Conservation (phyloP, 2,329 filamentous ascomycete species). For the Trichoderma sp. region DNA sequence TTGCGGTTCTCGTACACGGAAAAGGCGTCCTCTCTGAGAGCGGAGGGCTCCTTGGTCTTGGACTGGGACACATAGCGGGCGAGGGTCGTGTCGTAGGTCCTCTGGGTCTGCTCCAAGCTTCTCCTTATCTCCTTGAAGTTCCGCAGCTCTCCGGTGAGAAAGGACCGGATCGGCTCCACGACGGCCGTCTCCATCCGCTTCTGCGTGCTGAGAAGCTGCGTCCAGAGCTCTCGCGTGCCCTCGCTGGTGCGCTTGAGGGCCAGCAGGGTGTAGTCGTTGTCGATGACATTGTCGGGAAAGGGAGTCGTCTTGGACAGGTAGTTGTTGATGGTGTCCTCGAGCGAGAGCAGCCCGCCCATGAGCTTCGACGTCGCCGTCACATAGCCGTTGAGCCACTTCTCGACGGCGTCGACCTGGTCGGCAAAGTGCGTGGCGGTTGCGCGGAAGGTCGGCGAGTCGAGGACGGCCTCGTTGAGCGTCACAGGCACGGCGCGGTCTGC, state of each 20-base stretch:
- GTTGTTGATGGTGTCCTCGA: slow-evolving; percentile 78
- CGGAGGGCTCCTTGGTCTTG: slow-evolving; percentile 91
- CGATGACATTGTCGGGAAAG: slow-evolving; percentile 80
- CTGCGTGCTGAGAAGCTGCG: slow-evolving; percentile 69
- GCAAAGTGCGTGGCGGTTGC: slow-evolving; percentile 82
- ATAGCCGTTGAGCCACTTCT: slow-evolving; percentile 81
- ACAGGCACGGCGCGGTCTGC: slow-evolving; percentile 64
- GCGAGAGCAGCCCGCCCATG: slow-evolving; percentile 64
- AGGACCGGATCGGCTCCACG: slow-evolving; percentile 78
- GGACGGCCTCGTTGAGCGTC: slow-evolving; percentile 86
- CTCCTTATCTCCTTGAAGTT: slow-evolving; percentile 84
- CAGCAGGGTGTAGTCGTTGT: slow-evolving; percentile 92
- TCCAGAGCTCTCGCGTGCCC: slow-evolving; percentile 86
- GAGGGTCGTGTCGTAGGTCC: slow-evolving; percentile 78
- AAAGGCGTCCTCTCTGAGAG: slow-evolving; percentile 92
- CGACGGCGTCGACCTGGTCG: slow-evolving; percentile 88
- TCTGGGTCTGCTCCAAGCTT: slow-evolving; percentile 76
- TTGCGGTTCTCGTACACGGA: slow-evolving; percentile 91
- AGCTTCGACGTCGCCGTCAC: slow-evolving; percentile 57
- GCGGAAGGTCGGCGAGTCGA: slow-evolving; percentile 95
- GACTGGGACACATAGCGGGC: slow-evolving; percentile 81
- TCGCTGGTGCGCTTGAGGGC: slow-evolving; percentile 85
- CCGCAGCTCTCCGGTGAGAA: slow-evolving; percentile 77
- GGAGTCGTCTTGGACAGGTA: slow-evolving; percentile 76
- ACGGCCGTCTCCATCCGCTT: slow-evolving; percentile 77